A percentile compares a stretch with the other conserved stretches of the same genome.
These are phyloP conservation scores for Chrysoporthe cubensis DNA, from an alignment of 2,329 filamentous ascomycete species.

Conservation along the genomic window DNA sequence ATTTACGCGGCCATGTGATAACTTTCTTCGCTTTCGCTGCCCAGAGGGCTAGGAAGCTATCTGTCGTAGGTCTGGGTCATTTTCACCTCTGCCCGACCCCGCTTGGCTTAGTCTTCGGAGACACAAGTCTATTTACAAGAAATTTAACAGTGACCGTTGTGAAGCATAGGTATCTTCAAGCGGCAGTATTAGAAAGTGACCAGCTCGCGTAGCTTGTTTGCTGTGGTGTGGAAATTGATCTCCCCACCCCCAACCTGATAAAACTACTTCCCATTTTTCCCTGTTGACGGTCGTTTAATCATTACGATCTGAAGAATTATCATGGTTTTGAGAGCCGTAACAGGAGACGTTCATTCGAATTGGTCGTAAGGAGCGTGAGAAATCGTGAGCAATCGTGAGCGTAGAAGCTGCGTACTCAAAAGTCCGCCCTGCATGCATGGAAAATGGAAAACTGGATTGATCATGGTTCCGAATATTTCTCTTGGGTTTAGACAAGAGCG, in stretches of 20 bases:
- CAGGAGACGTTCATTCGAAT: background rate
- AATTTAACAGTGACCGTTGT: conserved; percentile 17
- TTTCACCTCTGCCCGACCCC: background rate
- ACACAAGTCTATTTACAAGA: conserved; percentile 15
- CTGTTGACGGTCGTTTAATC: background rate
- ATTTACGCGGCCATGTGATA: too few species aligned
- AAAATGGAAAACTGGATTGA: background rate
- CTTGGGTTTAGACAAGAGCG: conserved; percentile 40
- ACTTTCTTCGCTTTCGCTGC: background rate
- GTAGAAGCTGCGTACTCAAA: background rate
- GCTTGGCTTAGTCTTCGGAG: background rate
- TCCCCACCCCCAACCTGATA: background rate
- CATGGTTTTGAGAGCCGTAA: background rate
- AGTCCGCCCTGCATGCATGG: background rate
- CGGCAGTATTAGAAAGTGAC: conserved; percentile 9
- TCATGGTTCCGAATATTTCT: too few species aligned
- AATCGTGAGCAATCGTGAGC: conserved; percentile 1
- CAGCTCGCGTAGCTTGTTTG: conserved; percentile 2
- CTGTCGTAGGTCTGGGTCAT: background rate
- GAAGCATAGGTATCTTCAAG: conserved; percentile 10
- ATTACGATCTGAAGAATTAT: background rate
- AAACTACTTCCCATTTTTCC: background rate
- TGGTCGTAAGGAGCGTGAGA: conserved; percentile 26
- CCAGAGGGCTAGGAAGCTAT: background rate
- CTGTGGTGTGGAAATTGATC: background rate